Evolutionary conservation across 768 basidiomycete species (phyloP), one percentile per base, ranked within the genome.

Genomic region (Mrakia hoshinonis): DNA sequence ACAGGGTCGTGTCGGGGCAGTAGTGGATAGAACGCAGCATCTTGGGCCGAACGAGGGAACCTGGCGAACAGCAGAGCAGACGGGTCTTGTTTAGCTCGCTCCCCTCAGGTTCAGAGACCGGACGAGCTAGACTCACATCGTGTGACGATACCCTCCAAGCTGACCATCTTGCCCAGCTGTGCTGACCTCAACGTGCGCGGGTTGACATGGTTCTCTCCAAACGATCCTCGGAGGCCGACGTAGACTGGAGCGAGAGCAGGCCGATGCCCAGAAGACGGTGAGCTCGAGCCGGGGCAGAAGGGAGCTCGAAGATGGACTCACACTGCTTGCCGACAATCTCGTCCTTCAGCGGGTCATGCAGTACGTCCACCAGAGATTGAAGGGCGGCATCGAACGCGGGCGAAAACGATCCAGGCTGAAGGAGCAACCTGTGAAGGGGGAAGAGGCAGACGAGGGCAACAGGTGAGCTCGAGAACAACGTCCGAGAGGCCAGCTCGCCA

Each of bases 11-110:
- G 68, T 87, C 87, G n/a, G 89, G 87, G 78, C 92, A 95, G 81
- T 89, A 99, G 78, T 99, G 96, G 58, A 97, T 86, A 13, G 96
- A 97, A 79, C 89, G 90, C 78, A 96, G 85, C 91, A 99, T 95
- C 82, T 99, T 99, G 20, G 96, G 96, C 39, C 96, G 89, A 67
- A 98, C 95, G 70, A 99, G 87, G 9, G 94, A 97, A 79, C 82
- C 82, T 83, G 74, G 15, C 36, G 38, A 18, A 34, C 20, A 51
- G 31, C 1, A 48, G 52, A n/a, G 63, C 34, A 54, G 58, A 11
- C 58, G 39, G 24, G 39, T n/a, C n/a, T n/a, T n/a, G n/a, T n/a
- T n/a, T n/a, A n/a, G n/a, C n/a, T n/a, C n/a, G n/a, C n/a, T n/a
- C n/a, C n/a, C n/a, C n/a, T n/a, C n/a, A n/a, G n/a, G n/a, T n/a